A percentile compares a stretch with the other conserved stretches of the same genome.
Conservation (phyloP, 2,329 filamentous ascomycete species). For the Fusarium sororula region DNA sequence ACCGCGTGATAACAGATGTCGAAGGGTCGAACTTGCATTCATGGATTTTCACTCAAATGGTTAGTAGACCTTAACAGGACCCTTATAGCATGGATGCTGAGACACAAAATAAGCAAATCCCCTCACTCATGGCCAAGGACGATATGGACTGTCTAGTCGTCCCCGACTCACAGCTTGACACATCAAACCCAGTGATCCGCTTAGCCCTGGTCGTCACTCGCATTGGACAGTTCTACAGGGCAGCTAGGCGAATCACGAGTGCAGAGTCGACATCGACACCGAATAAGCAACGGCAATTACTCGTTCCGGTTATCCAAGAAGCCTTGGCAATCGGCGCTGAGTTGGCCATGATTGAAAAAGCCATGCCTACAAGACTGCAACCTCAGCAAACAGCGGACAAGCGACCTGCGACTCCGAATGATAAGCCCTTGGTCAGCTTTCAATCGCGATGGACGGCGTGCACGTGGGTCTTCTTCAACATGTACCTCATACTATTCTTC, state of each 20-base stretch:
- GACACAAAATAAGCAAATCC: conserved; percentile 22
- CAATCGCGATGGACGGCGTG: conserved; percentile 16
- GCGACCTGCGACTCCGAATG: not conserved
- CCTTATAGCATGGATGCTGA: not conserved
- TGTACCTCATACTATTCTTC: conserved; percentile 17
- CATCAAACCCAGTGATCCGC: conserved; percentile 2
- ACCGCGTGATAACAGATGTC: conserved; percentile 7
- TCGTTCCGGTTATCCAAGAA: conserved; percentile 12
- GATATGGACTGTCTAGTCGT: conserved; percentile 16
- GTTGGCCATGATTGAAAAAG: not conserved
- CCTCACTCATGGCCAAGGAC: conserved; percentile 7
- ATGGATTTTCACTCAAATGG: conserved; percentile 28
- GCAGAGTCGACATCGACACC: not conserved
- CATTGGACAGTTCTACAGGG: conserved; percentile 25
- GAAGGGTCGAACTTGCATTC: not conserved
- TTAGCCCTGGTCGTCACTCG: conserved; percentile 16
- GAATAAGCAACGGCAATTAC: not conserved
- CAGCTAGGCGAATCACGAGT: conserved; percentile 11
- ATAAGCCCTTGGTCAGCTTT: conserved; percentile 5
- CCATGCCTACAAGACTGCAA: conserved; percentile 3
- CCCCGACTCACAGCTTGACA: conserved; percentile 6
- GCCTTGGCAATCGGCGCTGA: conserved; percentile 19
- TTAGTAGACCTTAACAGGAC: conserved; percentile 6
- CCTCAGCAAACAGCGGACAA: conserved; percentile 17
- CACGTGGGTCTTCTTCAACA: conserved; percentile 7